Evolutionary conservation across 129 eudicot genomes (phyloP).

Genomic region (Kitagawia praeruptora): DNA sequence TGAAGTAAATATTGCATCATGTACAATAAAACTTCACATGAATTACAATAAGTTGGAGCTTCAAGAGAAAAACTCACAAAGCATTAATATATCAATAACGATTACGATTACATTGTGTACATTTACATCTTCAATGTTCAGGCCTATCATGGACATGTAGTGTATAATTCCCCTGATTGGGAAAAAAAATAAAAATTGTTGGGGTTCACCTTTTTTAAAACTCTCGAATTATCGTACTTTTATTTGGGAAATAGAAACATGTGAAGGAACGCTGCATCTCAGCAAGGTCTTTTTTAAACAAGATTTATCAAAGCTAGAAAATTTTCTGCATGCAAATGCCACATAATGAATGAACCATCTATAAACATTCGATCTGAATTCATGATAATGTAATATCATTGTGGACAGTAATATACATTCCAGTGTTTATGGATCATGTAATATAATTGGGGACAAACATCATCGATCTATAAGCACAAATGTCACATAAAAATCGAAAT

Average conservation of each 20-base stretch:
- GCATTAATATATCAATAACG: background rate
- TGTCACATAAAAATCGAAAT: background rate
- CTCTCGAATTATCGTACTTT: background rate
- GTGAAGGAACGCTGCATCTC: background rate
- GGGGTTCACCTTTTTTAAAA: too few species aligned
- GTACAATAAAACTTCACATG: background rate
- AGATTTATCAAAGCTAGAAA: background rate
- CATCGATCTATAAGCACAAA: background rate
- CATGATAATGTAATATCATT: background rate
- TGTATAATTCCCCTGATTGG: too few species aligned
- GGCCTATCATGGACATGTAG: too few species aligned
- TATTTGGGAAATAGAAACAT: background rate
- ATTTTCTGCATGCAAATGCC: background rate
- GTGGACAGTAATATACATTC: background rate
- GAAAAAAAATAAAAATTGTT: too few species aligned
- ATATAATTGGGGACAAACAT: background rate
- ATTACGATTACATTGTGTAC: background rate
- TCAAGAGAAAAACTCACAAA: background rate
- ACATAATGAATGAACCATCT: background rate
- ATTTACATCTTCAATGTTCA: too few species aligned
- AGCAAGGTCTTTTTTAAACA: background rate
- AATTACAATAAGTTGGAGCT: background rate
- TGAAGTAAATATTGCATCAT: background rate
- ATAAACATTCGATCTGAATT: background rate
- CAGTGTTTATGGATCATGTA: background rate